Conservation (phyloP, 768 basidiomycete species). For the Lactarius sp. region DNA sequence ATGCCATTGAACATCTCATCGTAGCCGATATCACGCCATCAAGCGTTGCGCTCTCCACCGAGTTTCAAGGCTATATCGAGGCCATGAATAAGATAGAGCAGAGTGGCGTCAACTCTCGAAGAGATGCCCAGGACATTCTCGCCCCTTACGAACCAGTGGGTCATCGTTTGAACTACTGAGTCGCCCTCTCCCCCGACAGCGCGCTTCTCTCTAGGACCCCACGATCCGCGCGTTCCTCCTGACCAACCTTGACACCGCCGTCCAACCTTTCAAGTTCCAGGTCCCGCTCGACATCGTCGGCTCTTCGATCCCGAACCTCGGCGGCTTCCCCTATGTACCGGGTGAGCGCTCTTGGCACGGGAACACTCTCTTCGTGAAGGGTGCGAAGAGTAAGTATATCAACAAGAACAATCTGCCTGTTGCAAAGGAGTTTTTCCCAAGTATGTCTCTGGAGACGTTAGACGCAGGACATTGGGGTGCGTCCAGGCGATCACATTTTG, state of each 20-base stretch:
- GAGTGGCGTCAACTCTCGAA: slow-evolving; percentile 51
- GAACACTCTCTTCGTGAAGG: slow-evolving; percentile 70
- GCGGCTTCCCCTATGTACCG: slow-evolving; percentile 69
- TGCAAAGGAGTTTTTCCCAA: slow-evolving; percentile 69
- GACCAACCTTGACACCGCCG: slow-evolving; percentile 62
- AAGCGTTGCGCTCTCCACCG: slow-evolving; percentile 47
- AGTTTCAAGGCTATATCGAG: slow-evolving; percentile 61
- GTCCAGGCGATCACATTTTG: slow-evolving; percentile 23
- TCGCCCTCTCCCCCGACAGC: not conserved
- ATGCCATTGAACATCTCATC: slow-evolving; percentile 52
- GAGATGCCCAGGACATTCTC: slow-evolving; percentile 66
- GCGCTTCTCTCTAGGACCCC: slow-evolving; percentile 50
- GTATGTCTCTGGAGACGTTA: slow-evolving; percentile 53
- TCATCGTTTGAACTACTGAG: not conserved
- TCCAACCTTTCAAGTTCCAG: slow-evolving; percentile 52
- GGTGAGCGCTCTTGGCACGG: slow-evolving; percentile 52
- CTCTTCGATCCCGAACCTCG: slow-evolving; percentile 59
- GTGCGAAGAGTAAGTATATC: slow-evolving; percentile 75
- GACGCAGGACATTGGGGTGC: slow-evolving; percentile 87
- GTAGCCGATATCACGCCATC: slow-evolving; percentile 82
- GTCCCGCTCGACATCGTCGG: slow-evolving; percentile 67
- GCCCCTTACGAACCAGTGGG: slow-evolving; percentile 57
- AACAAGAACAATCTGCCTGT: slow-evolving; percentile 62
- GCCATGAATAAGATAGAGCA: slow-evolving; percentile 73
- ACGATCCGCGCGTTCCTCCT: slow-evolving; percentile 76